Evolutionary conservation across 2,329 filamentous ascomycete species (phyloP), one percentile per base, ranked within the genome.

Genomic region (Corinectria fuckeliana): DNA sequence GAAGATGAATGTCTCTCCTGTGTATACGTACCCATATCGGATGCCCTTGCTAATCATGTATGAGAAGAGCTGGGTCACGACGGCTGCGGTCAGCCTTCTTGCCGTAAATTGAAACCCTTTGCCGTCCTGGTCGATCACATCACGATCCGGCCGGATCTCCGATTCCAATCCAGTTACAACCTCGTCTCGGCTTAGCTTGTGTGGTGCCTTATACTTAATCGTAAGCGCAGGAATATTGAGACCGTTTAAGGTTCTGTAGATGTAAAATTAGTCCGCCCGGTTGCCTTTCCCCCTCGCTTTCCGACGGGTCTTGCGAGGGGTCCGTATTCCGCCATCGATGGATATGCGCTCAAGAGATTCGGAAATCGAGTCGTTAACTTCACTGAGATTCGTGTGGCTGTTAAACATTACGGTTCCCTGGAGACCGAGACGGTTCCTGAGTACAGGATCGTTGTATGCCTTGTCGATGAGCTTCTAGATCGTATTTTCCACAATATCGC

Each of bases 41-140:
- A 75, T 72, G 30, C 71, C 65, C 45, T 74, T 76, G 30, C 69
- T 66, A 3, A 78, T 62, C 68, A 78, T 78, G 47, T 77, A 76
- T 6, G 74, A 77, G 64, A 78, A 80, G 6, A 80, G 71, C 59
- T 78, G 71, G 2, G 73, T 78, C 6, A 80, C 56, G 20, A 76
- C 73, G 21, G 76, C 75, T 18, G 75, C 68, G 38, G 66, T 56
- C 28, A 79, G 74, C n/a, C 36, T 11, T 58, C 50, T 74, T 0
- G 73, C 65, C 8, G 60, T 48, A 18, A 76, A 76, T 10, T 16
- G 44, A 30, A 72, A 75, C 36, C 57, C 69, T 5, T 75, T 44
- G 14, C 70, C 70, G 5, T 75, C 63, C 53, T 73, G 41, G 58
- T 76, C 70, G 56, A 79, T 73, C 16, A 74, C 58, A 26, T 74